phyloP scores from a whole-genome alignment of 176 grass and related monocot genomes.

The Otatea glauca region DNA sequence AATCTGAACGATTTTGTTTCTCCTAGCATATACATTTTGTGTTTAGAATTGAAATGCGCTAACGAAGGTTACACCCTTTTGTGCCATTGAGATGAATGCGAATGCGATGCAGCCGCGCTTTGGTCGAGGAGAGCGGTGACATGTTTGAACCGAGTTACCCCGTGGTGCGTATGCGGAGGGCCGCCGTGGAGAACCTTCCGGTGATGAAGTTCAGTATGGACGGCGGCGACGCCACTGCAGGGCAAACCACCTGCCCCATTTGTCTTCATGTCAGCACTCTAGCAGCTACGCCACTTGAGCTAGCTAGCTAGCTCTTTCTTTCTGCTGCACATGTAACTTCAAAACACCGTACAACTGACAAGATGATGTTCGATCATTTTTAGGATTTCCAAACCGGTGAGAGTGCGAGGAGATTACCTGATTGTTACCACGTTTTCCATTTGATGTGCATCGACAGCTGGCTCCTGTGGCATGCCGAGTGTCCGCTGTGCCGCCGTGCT shows the following conservation, averaged over 20 bases:
- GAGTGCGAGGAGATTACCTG: slow-evolving; percentile 31
- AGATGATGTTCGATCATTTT: background rate
- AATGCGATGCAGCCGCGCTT: slow-evolving; percentile 35
- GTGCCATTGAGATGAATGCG: slow-evolving; percentile 51
- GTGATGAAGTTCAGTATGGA: slow-evolving; percentile 47
- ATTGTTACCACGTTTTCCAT: slow-evolving; percentile 52
- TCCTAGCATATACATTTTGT: background rate
- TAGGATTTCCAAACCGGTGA: slow-evolving; percentile 51
- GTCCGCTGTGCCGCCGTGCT: slow-evolving; percentile 46
- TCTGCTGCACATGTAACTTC: background rate
- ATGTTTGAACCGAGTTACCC: slow-evolving; percentile 51
- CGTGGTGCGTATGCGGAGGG: slow-evolving; percentile 37
- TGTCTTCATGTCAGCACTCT: slow-evolving; percentile 43
- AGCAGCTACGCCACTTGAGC: background rate
- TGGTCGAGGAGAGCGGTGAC: slow-evolving; percentile 40
- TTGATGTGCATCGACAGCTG: slow-evolving; percentile 50
- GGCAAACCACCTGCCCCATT: slow-evolving; percentile 40
- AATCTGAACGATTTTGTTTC: background rate
- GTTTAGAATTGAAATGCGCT: background rate
- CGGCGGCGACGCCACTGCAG: too few species aligned
- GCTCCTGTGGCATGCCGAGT: slow-evolving; percentile 48
- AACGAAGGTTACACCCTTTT: background rate
- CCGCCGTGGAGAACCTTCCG: slow-evolving; percentile 53
- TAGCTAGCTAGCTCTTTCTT: too few species aligned
- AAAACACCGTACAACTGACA: background rate